Base-by-base conservation (phyloP, 1,284 basidiomycete genomes). In the Gymnopus androsaceus region DNA sequence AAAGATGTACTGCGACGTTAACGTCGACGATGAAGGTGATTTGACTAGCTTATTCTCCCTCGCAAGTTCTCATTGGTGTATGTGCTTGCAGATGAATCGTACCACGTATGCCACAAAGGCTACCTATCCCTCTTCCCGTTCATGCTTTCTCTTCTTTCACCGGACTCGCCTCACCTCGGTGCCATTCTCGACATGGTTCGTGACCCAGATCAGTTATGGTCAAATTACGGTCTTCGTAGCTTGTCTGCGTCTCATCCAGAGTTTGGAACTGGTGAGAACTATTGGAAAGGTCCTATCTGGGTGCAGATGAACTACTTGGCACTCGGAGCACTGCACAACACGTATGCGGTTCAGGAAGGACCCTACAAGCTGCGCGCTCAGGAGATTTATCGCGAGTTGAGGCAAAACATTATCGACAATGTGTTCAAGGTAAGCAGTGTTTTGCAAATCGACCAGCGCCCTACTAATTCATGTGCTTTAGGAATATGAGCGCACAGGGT, bases 201-300 rank as follows among this genome's bases (percentile, higher is more conserved):
- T 27, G 90, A 94, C 66, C 90, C 91, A 0, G 74, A 87, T 25
- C 88, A 94, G 60, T 81, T 98, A 27, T 98, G 95, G 95, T 95
- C 94, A 2, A 80, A 85, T 1, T 94, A 88, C 68, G 95, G 95
- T 46, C 77, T 98, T 38, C 87, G 95, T 37, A 95, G 92, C 63
- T 75, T 98, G 51, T 93, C 92, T 12, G 85, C 81, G 34, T 83
- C 85, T 15, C 92, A 98, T 66, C 84, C 88, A n/a, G 81, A 90
- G 54, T 98, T 94, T 64, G 95, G 94, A 15, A 76, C 86, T 64
- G 95, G 89, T 51, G 95, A 98, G 69, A 92, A 97, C 72, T 98
- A 98, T 72, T 98, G 95, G 95, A 88, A 90, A 64, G 94, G 95
- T 2, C 93, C 95, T 2, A 90, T 98, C 53, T 98, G 95, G 95